Percentiles rank a stretch among this genome's conserved stretches.
Conservation (phyloP, 2,329 filamentous ascomycete genomes). For the Thermothelomyces thermophilus region DNA sequence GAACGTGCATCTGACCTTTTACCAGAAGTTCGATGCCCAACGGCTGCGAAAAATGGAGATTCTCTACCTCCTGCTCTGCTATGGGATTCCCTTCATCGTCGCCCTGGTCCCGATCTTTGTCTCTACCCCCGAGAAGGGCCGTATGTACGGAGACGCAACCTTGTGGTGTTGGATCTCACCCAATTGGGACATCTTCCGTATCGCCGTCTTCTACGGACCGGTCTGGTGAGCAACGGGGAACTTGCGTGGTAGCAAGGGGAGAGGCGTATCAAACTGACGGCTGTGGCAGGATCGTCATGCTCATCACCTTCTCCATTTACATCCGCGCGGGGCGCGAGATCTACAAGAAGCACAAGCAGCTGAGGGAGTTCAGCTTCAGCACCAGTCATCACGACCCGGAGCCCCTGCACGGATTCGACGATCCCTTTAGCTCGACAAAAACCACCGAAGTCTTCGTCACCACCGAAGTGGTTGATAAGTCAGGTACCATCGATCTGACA, state of each 20-base stretch:
- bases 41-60: slow-evolving; percentile 62
- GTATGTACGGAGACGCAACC: slow-evolving; percentile 66
- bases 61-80: slow-evolving; percentile 62
- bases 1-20: slow-evolving; percentile 79
- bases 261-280: slow-evolving; percentile 14
- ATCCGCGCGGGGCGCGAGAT: slow-evolving; percentile 60
- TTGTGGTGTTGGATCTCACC: slow-evolving; percentile 75
- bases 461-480: slow-evolving; percentile 38
- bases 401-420: slow-evolving; percentile 33
- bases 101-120: slow-evolving; percentile 63
- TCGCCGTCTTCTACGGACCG: slow-evolving; percentile 68
- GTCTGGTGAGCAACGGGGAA: slow-evolving; percentile 48
- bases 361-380: slow-evolving; percentile 50
- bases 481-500: slow-evolving; percentile 29
- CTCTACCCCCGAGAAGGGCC: slow-evolving; percentile 40
- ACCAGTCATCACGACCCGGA: slow-evolving; percentile 41
- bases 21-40: slow-evolving; percentile 61
- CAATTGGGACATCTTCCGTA: slow-evolving; percentile 64
- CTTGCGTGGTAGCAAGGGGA: background rate
- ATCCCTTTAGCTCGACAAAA: slow-evolving; percentile 44
- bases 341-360: slow-evolving; percentile 58
- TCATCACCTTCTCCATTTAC: slow-evolving; percentile 59
- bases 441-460: slow-evolving; percentile 61
- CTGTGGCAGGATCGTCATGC: slow-evolving; percentile 49
- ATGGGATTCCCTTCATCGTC: slow-evolving; percentile 65